These are phyloP conservation scores for Tolypocladium inflatum DNA, from an alignment of 2,329 filamentous ascomycete genomes.

Conservation along the genomic window DNA sequence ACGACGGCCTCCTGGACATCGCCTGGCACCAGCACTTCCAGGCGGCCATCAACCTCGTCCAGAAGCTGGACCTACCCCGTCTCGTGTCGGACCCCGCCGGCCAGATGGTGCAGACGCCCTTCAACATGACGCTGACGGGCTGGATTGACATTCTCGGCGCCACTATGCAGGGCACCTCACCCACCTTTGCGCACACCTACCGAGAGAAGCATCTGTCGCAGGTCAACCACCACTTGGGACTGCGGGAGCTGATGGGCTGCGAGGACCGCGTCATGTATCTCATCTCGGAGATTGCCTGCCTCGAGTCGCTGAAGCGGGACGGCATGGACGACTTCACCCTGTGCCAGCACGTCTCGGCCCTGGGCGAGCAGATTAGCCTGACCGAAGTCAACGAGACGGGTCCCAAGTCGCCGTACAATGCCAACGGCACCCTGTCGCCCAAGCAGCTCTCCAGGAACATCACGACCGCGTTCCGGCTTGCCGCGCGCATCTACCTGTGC, in stretches of 20 bases:
- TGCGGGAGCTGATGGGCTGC: constrained; percentile 93
- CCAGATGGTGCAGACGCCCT: constrained; percentile 52
- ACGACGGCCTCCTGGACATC: constrained; percentile 81
- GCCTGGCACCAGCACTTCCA: constrained; percentile 97
- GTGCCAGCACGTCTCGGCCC: constrained; percentile 80
- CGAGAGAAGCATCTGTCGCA: constrained; percentile 79
- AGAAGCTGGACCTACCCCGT: constrained; percentile 71
- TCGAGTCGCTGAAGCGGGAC: constrained; percentile 77
- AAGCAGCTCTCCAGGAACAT: constrained; percentile 83
- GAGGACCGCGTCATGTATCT: constrained; percentile 97
- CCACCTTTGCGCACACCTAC: constrained; percentile 89
- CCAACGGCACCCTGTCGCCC: constrained; percentile 67
- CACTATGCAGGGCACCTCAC: constrained; percentile 80
- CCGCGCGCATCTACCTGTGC: constrained; percentile 94
- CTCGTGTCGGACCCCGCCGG: constrained; percentile 53
- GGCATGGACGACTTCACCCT: constrained; percentile 80
- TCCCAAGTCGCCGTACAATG: constrained; percentile 52
- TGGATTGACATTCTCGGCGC: constrained; percentile 98
- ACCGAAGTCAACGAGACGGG: constrained; percentile 59
- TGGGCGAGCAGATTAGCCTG: constrained; percentile 76
- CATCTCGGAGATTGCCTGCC: constrained; percentile 92
- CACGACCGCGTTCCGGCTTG: constrained; percentile 81
- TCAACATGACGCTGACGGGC: constrained; percentile 88
- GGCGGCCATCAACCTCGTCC: constrained; percentile 74
- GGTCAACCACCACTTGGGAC: constrained; percentile 53